These are phyloP conservation scores for Brassica cretica DNA, from an alignment of 345 rosid species.

Conservation along the genomic window DNA sequence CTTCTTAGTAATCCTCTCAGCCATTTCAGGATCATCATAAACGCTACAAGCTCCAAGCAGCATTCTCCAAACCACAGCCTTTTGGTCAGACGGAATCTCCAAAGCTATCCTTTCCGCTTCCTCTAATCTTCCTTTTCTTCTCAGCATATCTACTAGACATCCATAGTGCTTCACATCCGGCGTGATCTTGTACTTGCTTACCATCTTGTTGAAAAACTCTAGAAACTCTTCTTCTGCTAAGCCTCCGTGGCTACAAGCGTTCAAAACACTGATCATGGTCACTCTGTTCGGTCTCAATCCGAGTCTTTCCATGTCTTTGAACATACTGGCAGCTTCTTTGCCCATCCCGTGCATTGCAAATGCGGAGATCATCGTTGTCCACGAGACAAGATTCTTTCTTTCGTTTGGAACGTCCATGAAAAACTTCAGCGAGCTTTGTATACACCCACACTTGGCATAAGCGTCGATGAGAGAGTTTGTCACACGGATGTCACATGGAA, in stretches of 20 bases:
- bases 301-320: constrained; percentile 58
- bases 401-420: constrained; percentile 50
- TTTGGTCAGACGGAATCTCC: constrained; percentile 53
- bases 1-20: constrained; percentile 64
- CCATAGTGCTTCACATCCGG: constrained; percentile 81
- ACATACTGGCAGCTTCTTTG: constrained; percentile 58
- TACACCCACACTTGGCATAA: constrained; percentile 80
- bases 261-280: constrained; percentile 71
- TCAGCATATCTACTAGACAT: constrained; percentile 74
- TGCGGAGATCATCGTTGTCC: constrained; percentile 83
- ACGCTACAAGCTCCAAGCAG: constrained; percentile 80
- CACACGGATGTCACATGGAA: constrained; percentile 57
- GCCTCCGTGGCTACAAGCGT: constrained; percentile 91
- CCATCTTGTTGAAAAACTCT: constrained; percentile 63
- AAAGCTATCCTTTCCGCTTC: constrained; percentile 75
- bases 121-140: constrained; percentile 75
- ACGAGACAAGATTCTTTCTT: constrained; percentile 64
- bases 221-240: constrained; percentile 63
- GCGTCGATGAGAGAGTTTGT: constrained; percentile 63
- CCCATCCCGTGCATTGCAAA: constrained; percentile 88
- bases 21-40: constrained; percentile 69
- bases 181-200: constrained; percentile 43
- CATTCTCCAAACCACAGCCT: constrained; percentile 75
- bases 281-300: constrained; percentile 67
- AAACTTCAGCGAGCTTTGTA: constrained; percentile 51